Evolutionary conservation across 2,329 filamentous ascomycete species (phyloP).

Genomic region (Exophiala bonariae): DNA sequence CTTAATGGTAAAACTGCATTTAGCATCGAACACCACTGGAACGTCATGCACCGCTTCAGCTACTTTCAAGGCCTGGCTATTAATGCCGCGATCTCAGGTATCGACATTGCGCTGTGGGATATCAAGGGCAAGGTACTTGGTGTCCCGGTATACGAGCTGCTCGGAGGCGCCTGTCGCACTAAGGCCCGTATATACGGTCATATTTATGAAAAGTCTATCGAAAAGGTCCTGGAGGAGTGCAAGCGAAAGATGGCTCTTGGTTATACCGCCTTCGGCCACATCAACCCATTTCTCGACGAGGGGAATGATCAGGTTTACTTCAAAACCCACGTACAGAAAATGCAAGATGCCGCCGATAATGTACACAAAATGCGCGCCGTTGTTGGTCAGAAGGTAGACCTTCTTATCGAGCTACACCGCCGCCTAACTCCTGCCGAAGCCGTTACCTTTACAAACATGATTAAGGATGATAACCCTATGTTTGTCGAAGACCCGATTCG

Average conservation of each 20-base stretch:
- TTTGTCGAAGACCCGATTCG: constrained; percentile 72
- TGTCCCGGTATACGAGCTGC: constrained; percentile 70
- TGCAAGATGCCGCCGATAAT: constrained; percentile 77
- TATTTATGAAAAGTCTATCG: constrained; percentile 74
- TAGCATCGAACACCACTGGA: constrained; percentile 76
- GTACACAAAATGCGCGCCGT: constrained; percentile 75
- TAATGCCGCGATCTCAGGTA: constrained; percentile 73
- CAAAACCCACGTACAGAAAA: constrained; percentile 55
- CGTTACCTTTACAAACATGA: constrained; percentile 55
- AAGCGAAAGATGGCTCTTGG: constrained; percentile 11
- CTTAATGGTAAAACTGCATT: constrained; percentile 13
- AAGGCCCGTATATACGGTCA: constrained; percentile 71
- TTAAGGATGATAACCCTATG: constrained; percentile 48
- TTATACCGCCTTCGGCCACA: constrained; percentile 15
- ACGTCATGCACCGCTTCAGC: constrained; percentile 66
- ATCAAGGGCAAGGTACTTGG: constrained; percentile 63
- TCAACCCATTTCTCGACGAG: constrained; percentile 36
- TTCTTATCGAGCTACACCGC: constrained; percentile 63
- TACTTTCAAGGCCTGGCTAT: constrained; percentile 76
- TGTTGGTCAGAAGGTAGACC: constrained; percentile 77
- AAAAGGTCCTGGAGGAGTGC: constrained; percentile 51
- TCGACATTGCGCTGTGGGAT: constrained; percentile 79
- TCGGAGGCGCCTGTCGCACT: constrained; percentile 69
- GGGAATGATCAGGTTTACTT: constrained; percentile 51
- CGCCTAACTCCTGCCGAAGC: constrained; percentile 16